phyloP scores from a whole-genome alignment of 768 basidiomycete genomes.

The Termitomyces sp. region DNA sequence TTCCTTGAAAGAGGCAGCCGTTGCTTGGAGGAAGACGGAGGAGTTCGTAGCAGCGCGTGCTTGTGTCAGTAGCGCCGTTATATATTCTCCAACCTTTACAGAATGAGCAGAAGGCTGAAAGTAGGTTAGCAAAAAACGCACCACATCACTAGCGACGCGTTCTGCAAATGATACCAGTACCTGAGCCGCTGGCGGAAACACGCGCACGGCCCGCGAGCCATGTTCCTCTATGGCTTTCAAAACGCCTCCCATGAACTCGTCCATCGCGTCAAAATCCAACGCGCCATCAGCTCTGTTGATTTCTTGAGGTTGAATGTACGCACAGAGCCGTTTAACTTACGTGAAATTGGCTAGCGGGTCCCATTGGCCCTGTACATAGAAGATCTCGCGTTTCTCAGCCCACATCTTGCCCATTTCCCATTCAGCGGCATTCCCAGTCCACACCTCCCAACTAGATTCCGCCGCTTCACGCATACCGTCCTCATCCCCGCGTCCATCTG shows the following conservation, averaged over 20 bases:
- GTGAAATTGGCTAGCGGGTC: conserved; percentile 80
- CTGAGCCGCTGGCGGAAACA: conserved; percentile 79
- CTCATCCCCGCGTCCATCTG: conserved; percentile 74
- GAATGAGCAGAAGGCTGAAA: not conserved
- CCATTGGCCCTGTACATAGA: conserved; percentile 83
- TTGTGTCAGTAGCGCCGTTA: conserved; percentile 68
- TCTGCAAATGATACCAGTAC: conserved; percentile 84
- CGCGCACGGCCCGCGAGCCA: conserved; percentile 75
- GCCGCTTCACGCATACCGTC: conserved; percentile 77
- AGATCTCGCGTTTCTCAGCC: conserved; percentile 93
- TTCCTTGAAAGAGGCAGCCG: conserved; percentile 88
- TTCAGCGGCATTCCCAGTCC: conserved; percentile 41
- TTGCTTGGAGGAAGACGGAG: conserved; percentile 74
- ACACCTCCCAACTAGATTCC: conserved; percentile 83
- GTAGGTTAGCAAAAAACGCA: conserved; percentile 28
- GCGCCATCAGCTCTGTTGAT: conserved; percentile 44
- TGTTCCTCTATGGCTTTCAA: conserved; percentile 65
- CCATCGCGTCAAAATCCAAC: conserved; percentile 92
- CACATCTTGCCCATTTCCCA: conserved; percentile 96
- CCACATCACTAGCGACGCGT: conserved; percentile 81
- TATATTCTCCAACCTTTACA: conserved; percentile 84
- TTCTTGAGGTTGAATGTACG: not conserved
- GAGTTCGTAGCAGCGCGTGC: conserved; percentile 54
- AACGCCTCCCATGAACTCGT: conserved; percentile 76
- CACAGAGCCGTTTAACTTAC: conserved; percentile 34